phyloP scores from a whole-genome alignment of 352 stramenopile genomes.

The Pythium chondricola region DNA sequence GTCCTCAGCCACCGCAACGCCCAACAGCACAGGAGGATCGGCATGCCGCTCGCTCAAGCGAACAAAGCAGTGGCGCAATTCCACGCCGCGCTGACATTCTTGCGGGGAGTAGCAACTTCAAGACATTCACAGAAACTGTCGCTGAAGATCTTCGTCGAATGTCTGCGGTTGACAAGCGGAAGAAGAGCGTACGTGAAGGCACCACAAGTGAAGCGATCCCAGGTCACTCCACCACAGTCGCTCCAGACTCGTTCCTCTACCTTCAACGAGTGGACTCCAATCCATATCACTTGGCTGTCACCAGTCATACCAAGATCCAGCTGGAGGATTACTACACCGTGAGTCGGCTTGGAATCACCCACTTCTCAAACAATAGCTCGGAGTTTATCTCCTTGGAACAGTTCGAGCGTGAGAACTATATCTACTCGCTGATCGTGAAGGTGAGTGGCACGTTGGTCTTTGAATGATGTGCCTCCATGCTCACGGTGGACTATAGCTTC shows the following conservation, averaged over 20 bases:
- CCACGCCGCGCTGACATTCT: conserved; percentile 36
- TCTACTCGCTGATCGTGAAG: conserved; percentile 80
- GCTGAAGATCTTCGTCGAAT: conserved; percentile 30
- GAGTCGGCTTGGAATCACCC: conserved; percentile 82
- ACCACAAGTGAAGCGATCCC: background rate
- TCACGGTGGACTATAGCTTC: no score
- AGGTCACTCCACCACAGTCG: conserved; percentile 16
- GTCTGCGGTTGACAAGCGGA: background rate
- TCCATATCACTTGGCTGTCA: conserved; percentile 66
- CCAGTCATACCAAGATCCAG: conserved; percentile 60
- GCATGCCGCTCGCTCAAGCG: no score
- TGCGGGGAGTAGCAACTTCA: conserved; percentile 35
- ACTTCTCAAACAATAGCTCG: conserved; percentile 68
- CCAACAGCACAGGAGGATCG: background rate
- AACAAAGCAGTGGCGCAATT: no score
- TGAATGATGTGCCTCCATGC: no score
- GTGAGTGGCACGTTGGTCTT: no score
- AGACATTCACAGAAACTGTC: conserved; percentile 57
- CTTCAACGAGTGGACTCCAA: conserved; percentile 63
- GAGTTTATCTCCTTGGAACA: conserved; percentile 87
- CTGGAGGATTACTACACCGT: conserved; percentile 88
- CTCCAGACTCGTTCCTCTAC: conserved; percentile 71
- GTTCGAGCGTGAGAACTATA: conserved; percentile 89
- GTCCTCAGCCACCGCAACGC: background rate
- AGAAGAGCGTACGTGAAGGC: background rate